A percentile compares a stretch with the other conserved stretches of the same genome.
Evolutionary conservation across 2,329 filamentous ascomycete species (phyloP).

Genomic region (Talaromyces sp.): DNA sequence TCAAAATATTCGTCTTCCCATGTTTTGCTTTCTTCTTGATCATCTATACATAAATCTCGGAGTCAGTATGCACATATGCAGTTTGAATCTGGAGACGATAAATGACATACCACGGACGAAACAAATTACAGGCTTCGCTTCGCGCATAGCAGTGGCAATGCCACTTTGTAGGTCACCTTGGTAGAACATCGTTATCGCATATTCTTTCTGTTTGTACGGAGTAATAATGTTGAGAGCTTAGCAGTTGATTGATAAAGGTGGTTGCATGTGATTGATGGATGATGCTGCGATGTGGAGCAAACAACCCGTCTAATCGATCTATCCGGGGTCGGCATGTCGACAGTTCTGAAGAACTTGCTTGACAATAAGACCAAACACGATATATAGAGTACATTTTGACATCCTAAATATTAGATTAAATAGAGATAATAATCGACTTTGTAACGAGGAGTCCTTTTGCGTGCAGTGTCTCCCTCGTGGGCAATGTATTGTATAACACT

Average conservation of each 20-base stretch:
- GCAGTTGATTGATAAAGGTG: not conserved
- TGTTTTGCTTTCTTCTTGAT: constrained; percentile 61
- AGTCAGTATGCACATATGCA: constrained; percentile 14
- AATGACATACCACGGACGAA: constrained; percentile 68
- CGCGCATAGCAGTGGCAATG: constrained; percentile 69
- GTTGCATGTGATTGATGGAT: not conserved
- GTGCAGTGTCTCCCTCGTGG: no score
- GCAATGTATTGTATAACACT: not conserved
- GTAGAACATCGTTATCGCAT: constrained; percentile 66
- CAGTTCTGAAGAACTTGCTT: not conserved
- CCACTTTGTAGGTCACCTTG: constrained; percentile 75
- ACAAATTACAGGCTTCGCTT: constrained; percentile 76
- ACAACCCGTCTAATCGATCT: no score
- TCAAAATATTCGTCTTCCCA: constrained; percentile 69
- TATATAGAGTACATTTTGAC: no score
- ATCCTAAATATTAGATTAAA: no score
- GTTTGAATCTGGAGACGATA: constrained; percentile 16
- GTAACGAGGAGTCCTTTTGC: no score
- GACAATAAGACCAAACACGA: not conserved
- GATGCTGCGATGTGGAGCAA: not conserved
- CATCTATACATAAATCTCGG: constrained; percentile 52
- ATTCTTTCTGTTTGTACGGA: not conserved
- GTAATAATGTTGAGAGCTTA: not conserved
- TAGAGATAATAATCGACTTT: no score
- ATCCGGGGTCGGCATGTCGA: not conserved